phyloP scores from a whole-genome alignment of 495 filamentous ascomycete species.

The Xylaria telfairii region DNA sequence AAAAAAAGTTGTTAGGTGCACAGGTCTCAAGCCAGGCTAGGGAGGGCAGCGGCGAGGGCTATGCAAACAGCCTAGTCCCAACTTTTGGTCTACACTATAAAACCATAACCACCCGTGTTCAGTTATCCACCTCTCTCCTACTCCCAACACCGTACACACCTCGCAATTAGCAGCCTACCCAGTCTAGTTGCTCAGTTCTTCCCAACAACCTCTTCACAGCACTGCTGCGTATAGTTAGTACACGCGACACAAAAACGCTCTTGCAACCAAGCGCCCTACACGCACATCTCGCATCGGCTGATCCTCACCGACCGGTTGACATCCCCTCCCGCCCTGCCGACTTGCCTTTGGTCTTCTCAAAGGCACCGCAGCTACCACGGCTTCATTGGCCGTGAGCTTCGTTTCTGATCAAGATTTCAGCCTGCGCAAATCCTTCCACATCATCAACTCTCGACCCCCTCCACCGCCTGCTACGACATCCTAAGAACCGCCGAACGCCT shows the following conservation, averaged over 20 bases:
- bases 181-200: not conserved
- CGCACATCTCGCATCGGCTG: not conserved
- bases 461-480: conserved; percentile 59
- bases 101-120: not conserved
- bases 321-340: conserved; percentile 19
- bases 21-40: not conserved
- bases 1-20: not conserved
- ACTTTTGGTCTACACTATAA: not conserved
- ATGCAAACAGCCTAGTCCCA: conserved; percentile 10
- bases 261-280: not conserved
- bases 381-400: conserved; percentile 66
- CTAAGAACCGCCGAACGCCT: conserved; percentile 51
- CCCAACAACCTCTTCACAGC: not conserved
- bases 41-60: not conserved
- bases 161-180: not conserved
- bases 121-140: not conserved
- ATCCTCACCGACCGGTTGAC: conserved; percentile 1
- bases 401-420: conserved; percentile 82
- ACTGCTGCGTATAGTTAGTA: not conserved
- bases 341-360: conserved; percentile 76
- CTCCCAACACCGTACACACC: conserved; percentile 9
- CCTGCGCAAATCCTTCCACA: conserved; percentile 67
- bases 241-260: not conserved
- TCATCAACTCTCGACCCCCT: conserved; percentile 63
- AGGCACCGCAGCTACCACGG: conserved; percentile 72